Evolutionary conservation across 345 rosid species (phyloP).

Genomic region (Excoecaria cochinchinensis): DNA sequence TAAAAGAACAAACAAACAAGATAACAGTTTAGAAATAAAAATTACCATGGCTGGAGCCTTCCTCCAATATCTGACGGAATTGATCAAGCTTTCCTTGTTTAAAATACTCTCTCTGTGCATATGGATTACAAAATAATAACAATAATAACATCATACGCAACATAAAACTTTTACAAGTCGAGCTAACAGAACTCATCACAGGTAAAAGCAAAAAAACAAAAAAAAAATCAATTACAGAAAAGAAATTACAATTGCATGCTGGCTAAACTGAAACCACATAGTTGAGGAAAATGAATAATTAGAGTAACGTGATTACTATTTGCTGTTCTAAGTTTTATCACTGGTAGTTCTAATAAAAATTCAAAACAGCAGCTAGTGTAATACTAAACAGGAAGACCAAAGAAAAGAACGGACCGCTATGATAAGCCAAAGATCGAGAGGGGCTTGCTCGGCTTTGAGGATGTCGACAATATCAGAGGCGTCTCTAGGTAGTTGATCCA

Average conservation of each 20-base stretch:
- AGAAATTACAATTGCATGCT: not conserved
- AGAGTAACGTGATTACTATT: not conserved
- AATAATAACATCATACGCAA: not conserved
- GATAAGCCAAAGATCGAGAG: conserved; percentile 96
- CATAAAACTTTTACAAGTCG: not conserved
- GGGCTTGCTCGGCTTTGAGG: conserved; percentile 99
- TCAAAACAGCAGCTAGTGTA: not conserved
- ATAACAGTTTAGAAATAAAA: not conserved
- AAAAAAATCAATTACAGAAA: not conserved
- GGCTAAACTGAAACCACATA: not conserved
- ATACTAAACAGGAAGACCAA: not conserved
- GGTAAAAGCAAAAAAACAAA: too few relatives aligned
- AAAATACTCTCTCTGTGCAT: conserved; percentile 85
- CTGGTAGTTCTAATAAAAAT: not conserved
- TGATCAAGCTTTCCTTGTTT: conserved; percentile 92
- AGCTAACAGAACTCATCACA: not conserved
- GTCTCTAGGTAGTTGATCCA: conserved; percentile 95
- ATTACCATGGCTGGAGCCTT: conserved; percentile 93
- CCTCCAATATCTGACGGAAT: conserved; percentile 90
- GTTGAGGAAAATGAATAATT: not conserved
- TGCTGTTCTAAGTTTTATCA: not conserved
- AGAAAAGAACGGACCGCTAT: conserved; percentile 65
- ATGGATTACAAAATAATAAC: not conserved
- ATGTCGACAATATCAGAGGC: conserved; percentile 97
- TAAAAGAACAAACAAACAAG: not conserved